Evolutionary conservation across 345 rosid genomes (phyloP).

Genomic region (Kernera saxatilis): DNA sequence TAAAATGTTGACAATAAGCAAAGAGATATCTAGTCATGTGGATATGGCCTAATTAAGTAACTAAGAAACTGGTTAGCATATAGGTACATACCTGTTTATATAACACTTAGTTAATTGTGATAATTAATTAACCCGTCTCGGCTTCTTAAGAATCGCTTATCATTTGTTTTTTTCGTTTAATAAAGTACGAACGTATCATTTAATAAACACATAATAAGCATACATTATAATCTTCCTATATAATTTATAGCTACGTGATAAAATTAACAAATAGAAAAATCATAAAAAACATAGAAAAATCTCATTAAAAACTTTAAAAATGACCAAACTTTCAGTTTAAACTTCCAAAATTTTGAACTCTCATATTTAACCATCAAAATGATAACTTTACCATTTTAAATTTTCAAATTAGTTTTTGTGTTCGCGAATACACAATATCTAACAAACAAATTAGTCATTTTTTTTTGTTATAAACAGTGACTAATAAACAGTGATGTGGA

Average conservation of each 20-base stretch:
- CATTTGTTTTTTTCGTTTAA: neutral
- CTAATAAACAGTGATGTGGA: neutral
- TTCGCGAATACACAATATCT: too few species aligned
- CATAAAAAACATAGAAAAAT: too few species aligned
- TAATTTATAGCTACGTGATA: neutral
- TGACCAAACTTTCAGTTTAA: too few species aligned
- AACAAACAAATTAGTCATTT: too few species aligned
- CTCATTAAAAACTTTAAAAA: too few species aligned
- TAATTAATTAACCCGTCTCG: neutral
- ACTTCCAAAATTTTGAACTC: too few species aligned
- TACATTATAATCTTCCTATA: neutral
- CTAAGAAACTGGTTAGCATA: neutral
- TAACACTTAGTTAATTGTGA: slow-evolving; percentile 25
- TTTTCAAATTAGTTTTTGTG: too few species aligned
- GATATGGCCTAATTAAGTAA: neutral
- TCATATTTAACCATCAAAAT: too few species aligned
- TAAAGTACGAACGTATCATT: slow-evolving; percentile 10
- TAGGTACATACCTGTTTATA: neutral
- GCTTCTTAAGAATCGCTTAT: neutral
- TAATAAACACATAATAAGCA: neutral
- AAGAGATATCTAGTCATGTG: neutral
- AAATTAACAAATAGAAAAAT: neutral
- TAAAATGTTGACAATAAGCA: neutral
- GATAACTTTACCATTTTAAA: too few species aligned
- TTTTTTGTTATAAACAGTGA: too few species aligned